Evolutionary conservation across 2,329 filamentous ascomycete genomes (phyloP), one percentile per base, ranked within the genome.

Genomic region (Pyrenochaeta sp.): DNA sequence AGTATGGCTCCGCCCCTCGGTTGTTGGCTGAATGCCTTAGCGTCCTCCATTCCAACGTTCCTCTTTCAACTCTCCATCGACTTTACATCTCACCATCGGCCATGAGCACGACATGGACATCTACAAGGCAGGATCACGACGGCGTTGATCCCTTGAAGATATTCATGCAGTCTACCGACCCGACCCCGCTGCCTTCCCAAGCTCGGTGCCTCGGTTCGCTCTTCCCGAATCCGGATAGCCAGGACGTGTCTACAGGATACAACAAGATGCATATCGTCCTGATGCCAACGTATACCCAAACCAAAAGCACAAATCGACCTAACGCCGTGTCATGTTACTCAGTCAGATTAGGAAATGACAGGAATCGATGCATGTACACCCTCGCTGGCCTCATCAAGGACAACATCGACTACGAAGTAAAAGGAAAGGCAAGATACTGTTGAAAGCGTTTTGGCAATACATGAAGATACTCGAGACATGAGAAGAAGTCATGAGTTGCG

Each of bases 201-300:
- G 39, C 7, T 25, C 22, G 40, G 7, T 12, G 40, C 7, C 40
- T 5, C 3, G 9, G 22, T 13, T 43, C 24, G 10, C 40, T 19
- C 22, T 24, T 43, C 22, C 7, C 40, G 25, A 5, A 43, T 7
- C 22, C 40, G 7, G 40, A 43, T 25, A 25, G 22, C 7, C 22
- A 25, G 22, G 25, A 43, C 40, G 25, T 25, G 19, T n/a, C 22
- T 10, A 25, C 22, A 12, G 40, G 2, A 43, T 10, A 43, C 40
- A 43, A 12, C 39, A 22, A 42, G n/a, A 42, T 22, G 39, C n/a
- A 42, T 15, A 22, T 2, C 39, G 15, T 42, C 39, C n/a, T 7
- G 39, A 42, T 42, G 15, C n/a, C 39, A 42, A 42, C 39, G 39
- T 42, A 42, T 42, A 39, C 39, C 39, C 39, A 42, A 42, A 42